Conservation (phyloP, 768 basidiomycete species). For the Candolleomyces eurysporus region DNA sequence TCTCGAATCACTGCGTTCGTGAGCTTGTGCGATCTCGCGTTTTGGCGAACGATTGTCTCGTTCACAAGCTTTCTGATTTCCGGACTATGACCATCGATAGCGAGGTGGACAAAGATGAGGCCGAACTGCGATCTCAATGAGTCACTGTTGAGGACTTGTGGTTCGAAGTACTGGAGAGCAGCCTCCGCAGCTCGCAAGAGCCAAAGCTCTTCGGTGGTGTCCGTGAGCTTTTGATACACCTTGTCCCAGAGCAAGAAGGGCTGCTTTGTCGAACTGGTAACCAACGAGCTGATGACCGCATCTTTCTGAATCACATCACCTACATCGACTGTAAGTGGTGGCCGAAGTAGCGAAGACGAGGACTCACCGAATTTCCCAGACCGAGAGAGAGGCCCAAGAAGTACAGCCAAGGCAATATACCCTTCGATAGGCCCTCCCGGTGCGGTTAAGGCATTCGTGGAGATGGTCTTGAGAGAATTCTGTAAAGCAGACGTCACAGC, state of each 20-base stretch:
- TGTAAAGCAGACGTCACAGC: conserved; percentile 65
- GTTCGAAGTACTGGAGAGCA: conserved; percentile 42
- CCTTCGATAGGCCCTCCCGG: conserved; percentile 77
- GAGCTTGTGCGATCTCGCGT: conserved; percentile 42
- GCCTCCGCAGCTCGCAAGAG: conserved; percentile 64
- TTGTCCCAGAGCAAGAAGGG: conserved; percentile 89
- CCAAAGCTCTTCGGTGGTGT: conserved; percentile 70
- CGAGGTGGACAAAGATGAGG: conserved; percentile 64
- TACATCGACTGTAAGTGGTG: conserved; percentile 3
- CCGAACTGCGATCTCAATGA: conserved; percentile 67
- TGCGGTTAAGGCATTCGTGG: conserved; percentile 56
- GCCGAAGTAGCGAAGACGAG: conserved; percentile 32
- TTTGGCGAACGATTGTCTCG: conserved; percentile 37
- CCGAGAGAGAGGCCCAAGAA: conserved; percentile 59
- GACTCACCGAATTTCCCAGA: conserved; percentile 54
- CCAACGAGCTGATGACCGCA: conserved; percentile 44
- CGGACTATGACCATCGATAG: conserved; percentile 54
- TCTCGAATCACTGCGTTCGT: conserved; percentile 56
- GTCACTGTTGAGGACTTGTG: conserved; percentile 52
- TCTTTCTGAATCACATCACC: conserved; percentile 51
- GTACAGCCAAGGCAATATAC: conserved; percentile 68
- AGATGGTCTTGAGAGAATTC: conserved; percentile 60
- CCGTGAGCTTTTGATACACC: conserved; percentile 70
- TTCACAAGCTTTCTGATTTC: conserved; percentile 51
- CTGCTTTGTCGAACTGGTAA: conserved; percentile 58